Evolutionary conservation across 148 eudicot genomes (phyloP).

Genomic region (Chenopodium suecicum): DNA sequence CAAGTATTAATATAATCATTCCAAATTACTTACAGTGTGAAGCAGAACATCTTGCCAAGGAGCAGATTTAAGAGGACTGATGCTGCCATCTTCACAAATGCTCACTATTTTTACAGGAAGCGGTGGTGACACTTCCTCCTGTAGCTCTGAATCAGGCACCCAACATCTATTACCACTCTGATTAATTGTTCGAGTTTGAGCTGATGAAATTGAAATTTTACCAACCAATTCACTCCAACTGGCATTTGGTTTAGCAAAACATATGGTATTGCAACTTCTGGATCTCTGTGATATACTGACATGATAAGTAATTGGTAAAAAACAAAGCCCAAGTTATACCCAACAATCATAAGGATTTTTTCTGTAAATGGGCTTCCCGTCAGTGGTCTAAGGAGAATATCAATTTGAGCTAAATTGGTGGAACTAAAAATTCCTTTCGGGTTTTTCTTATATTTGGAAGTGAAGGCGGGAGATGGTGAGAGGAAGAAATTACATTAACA

Average conservation of each 20-base stretch:
- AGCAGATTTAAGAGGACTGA: conserved; percentile 73
- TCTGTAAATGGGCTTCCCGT: not conserved
- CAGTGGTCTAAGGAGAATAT: not conserved
- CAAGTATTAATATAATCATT: not conserved
- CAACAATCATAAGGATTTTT: not conserved
- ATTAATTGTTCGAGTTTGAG: not conserved
- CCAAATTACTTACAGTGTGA: conserved; percentile 60
- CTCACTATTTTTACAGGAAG: conserved; percentile 60
- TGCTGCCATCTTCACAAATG: conserved; percentile 58
- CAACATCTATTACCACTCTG: not conserved
- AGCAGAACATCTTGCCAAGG: conserved; percentile 77
- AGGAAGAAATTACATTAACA: not conserved
- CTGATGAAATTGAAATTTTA: conserved; percentile 11
- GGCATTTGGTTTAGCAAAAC: conserved; percentile 1
- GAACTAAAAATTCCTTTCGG: not conserved
- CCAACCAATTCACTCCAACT: not conserved
- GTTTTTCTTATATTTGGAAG: not conserved
- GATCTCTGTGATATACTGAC: conserved; percentile 5
- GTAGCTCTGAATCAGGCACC: conserved; percentile 15
- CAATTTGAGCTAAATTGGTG: not conserved
- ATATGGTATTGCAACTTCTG: not conserved
- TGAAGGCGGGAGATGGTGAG: not conserved
- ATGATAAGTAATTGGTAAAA: conserved; percentile 1
- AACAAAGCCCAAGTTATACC: no score
- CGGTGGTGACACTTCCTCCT: not conserved